Evolutionary conservation across 2,329 filamentous ascomycete genomes (phyloP), one percentile per base, ranked within the genome.

Genomic region (Colletotrichum tropicicola): DNA sequence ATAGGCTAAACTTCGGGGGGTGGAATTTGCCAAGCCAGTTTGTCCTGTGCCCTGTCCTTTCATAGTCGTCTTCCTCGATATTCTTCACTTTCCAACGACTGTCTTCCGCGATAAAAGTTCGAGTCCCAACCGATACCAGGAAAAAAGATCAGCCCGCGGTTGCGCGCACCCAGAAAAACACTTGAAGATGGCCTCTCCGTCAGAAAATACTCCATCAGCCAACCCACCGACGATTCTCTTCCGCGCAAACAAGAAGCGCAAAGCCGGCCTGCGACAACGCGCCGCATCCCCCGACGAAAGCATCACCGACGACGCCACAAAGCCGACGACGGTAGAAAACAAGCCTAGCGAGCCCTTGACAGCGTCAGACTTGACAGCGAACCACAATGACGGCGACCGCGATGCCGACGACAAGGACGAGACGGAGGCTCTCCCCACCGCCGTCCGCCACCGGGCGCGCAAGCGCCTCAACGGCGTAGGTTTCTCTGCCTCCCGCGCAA

Each of bases 211-310:
- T 10, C 27, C 54, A 19, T 39, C 27, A 15, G 60, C 68, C 25
- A 57, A 54, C 7, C 43, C 69, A 2, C 66, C 51, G n/a, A n/a
- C n/a, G 23, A 75, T 87, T 32, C 75, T 85, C 30, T 90, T 90
- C 69, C 86, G 87, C 39, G 79, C 78, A 28, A 72, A 80, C 65
- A 90, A 89, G 75, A 90, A 89, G 76, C 82, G 87, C 73, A 89
- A 89, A 72, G 77, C 80, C 5, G 60, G 56, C 60, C 87, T 88
- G 68, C 82, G 87, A 48, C 86, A 87, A 67, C 84, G 86, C 67
- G 68, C 74, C 72, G 45, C 41, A 59, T 55, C 54, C 4, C 44
- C 60, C 37, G 72, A 76, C 51, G 72, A 76, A 54, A 68, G 58
- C 55, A 51, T 47, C 56, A 39, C 32, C 41, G 37, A 32, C 37